phyloP scores from a whole-genome alignment of 805 yeast genomes.

The Wickerhamiella bombiphila region DNA sequence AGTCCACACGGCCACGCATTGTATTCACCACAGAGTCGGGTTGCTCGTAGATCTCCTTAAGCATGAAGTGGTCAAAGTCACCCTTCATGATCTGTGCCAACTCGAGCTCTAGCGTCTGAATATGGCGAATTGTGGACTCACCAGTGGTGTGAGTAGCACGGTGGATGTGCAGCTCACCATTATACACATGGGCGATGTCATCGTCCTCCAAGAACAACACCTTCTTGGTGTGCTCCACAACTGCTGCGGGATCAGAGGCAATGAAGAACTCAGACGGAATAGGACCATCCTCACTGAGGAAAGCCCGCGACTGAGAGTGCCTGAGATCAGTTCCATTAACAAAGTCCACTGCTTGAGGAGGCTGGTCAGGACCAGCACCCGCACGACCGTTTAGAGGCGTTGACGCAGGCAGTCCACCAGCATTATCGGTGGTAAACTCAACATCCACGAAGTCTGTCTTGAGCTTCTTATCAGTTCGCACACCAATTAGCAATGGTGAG shows the following conservation, averaged over 20 bases:
- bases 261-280: conserved; percentile 91
- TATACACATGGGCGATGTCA: conserved; percentile 95
- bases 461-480: conserved; percentile 79
- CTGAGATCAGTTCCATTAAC: conserved; percentile 33
- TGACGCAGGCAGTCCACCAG: conserved; percentile 6
- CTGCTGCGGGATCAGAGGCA: conserved; percentile 95
- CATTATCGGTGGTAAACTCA: conserved; percentile 41
- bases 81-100: conserved; percentile 98
- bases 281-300: conserved; percentile 88
- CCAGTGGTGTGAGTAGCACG: conserved; percentile 74
- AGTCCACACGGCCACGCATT: conserved; percentile 98
- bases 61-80: conserved; percentile 91
- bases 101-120: conserved; percentile 93
- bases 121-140: conserved; percentile 86
- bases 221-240: conserved; percentile 91
- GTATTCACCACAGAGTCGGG: conserved; percentile 97
- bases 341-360: conserved; percentile 44
- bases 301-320: conserved; percentile 92
- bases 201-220: conserved; percentile 94
- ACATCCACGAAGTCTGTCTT: conserved; percentile 98
- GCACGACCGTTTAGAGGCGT: conserved; percentile 10
- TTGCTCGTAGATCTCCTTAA: conserved; percentile 96
- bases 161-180: conserved; percentile 96
- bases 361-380: conserved; percentile 17
- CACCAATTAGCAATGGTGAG: conserved; percentile 93